Evolutionary conservation across 1,284 basidiomycete genomes (phyloP), one percentile per base, ranked within the genome.

Genomic region (Apiotrichum brassicae): DNA sequence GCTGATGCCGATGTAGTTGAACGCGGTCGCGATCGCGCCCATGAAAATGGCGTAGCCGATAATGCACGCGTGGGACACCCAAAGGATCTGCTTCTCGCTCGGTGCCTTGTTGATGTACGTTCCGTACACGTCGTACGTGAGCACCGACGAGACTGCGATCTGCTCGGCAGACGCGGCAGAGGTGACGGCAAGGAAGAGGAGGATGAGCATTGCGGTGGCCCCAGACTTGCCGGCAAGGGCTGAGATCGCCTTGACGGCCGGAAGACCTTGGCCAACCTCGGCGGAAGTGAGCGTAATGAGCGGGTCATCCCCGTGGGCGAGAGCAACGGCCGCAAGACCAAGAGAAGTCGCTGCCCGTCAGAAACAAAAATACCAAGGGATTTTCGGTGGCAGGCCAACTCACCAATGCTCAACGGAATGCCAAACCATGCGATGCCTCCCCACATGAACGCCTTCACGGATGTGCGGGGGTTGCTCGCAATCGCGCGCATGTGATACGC

Each of bases 391-490:
- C n/a, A n/a, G n/a, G n/a, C 12, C 11, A 3, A 47, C 46, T 13
- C 18, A 47, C 46, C 64, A 38, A 71, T 64, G n/a, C 58, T 66
- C 68, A 89, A 86, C 0, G 88, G 87, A 50, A 88, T 87, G 1
- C 86, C 83, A 63, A 91, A 83, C 87, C 88, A 90, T 12, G 87
- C 85, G 3, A 92, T 68, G n/a, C 91, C 91, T 42, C 90, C 91
- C 20, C 89, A 77, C 9, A 94, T 75, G 73, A 91, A 95, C 0
- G 87, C 91, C 68, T 87, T 87, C 42, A 91, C 87, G 23, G 85
- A 86, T n/a, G 80, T 84, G 1, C 81, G 81, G 0, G 89, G 90
- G 24, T 83, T 77, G 51, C 82, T 85, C 0, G 91, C 90, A 61
- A 94, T 91, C 3, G 88, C 89, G 28, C 89, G 81, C 68, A 93